Evolutionary conservation across 768 basidiomycete genomes (phyloP).

Genomic region (Suillus subluteus): DNA sequence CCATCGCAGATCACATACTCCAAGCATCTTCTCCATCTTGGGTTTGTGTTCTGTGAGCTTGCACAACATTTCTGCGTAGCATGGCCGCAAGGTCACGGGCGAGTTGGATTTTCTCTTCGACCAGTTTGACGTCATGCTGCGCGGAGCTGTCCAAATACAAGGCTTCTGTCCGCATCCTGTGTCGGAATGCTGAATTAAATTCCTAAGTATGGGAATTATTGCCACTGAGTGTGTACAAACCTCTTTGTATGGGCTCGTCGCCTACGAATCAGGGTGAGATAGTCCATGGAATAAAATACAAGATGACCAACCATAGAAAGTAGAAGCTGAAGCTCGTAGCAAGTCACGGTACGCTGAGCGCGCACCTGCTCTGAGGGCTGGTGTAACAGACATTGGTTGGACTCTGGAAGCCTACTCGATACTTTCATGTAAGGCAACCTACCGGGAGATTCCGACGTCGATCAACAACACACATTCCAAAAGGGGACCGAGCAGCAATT

Average conservation of each 20-base stretch:
- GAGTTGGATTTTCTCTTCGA: constrained; percentile 58
- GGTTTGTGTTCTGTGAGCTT: constrained; percentile 59
- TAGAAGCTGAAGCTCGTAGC: constrained; percentile 64
- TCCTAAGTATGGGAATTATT: background rate
- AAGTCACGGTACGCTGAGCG: constrained; percentile 77
- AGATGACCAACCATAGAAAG: constrained; percentile 59
- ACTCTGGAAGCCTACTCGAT: background rate
- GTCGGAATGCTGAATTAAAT: constrained; percentile 60
- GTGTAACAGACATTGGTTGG: constrained; percentile 50
- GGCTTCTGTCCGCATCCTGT: constrained; percentile 64
- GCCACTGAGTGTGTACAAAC: constrained; percentile 33
- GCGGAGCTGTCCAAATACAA: constrained; percentile 43
- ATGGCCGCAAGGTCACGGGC: constrained; percentile 75
- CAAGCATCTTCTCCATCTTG: constrained; percentile 49
- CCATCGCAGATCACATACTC: constrained; percentile 45
- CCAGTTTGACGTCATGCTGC: constrained; percentile 48
- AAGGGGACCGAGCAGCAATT: constrained; percentile 18
- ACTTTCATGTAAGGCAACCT: constrained; percentile 12
- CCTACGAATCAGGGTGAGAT: constrained; percentile 39
- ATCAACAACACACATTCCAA: constrained; percentile 37
- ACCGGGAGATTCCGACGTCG: constrained; percentile 21
- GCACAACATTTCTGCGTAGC: constrained; percentile 83
- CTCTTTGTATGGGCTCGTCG: constrained; percentile 58
- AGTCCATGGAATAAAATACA: background rate
- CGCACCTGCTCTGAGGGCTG: constrained; percentile 61